These are phyloP conservation scores for Suhomyces faveliae DNA, from an alignment of 805 yeast genomes.

Conservation along the genomic window DNA sequence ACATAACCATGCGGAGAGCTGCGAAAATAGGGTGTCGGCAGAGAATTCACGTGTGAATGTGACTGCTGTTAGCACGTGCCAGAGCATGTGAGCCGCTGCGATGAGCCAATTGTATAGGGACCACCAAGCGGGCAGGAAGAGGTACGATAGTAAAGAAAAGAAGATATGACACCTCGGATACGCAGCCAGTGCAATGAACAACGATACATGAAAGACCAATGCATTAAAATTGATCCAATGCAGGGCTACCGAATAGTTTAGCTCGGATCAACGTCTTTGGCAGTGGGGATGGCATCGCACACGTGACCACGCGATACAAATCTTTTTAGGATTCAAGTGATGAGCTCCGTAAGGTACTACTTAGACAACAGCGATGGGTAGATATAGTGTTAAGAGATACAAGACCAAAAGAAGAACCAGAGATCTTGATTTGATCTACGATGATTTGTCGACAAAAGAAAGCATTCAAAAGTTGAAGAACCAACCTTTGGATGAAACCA, in stretches of 20 bases:
- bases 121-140: not conserved
- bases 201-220: too few species aligned
- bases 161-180: too few species aligned
- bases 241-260: too few species aligned
- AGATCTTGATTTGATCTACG: conserved; percentile 79
- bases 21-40: not conserved
- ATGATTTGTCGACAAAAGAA: conserved; percentile 66
- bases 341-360: not conserved
- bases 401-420: conserved; percentile 86
- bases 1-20: not conserved
- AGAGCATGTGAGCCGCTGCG: not conserved
- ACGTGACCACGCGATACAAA: not conserved
- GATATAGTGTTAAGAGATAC: conserved; percentile 81
- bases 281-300: not conserved
- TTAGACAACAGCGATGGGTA: conserved; percentile 57
- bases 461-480: conserved; percentile 65
- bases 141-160: too few species aligned
- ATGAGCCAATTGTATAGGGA: not conserved
- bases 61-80: conserved; percentile 4
- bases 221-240: too few species aligned
- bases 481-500: conserved; percentile 84
- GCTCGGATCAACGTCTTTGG: not conserved
- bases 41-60: not conserved
- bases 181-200: too few species aligned
- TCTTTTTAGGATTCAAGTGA: not conserved